Conservation (phyloP, 23 red algal species). For the Gracilariopsis chorda region DNA sequence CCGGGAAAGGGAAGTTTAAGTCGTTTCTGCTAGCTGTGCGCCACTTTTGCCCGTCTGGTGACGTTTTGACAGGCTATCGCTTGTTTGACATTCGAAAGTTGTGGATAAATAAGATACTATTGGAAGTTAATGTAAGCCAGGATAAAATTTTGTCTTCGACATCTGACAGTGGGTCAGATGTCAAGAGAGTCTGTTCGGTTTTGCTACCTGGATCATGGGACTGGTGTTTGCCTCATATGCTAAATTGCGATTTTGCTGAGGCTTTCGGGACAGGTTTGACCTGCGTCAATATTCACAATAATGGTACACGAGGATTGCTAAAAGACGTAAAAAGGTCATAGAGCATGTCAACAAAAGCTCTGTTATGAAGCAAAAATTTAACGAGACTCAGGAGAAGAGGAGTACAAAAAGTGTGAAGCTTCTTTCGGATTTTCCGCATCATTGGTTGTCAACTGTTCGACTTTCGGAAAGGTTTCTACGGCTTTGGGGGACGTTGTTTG, state of each 20-base stretch:
- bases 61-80: background rate
- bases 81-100: background rate
- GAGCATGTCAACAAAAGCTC: constrained; percentile 25
- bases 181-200: background rate
- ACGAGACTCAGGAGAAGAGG: background rate
- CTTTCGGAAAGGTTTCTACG: background rate
- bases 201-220: background rate
- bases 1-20: background rate
- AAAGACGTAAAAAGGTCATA: background rate
- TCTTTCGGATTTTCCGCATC: background rate
- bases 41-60: background rate
- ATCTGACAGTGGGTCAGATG: constrained; percentile 7
- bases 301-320: background rate
- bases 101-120: background rate
- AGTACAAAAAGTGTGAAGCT: background rate
- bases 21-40: background rate
- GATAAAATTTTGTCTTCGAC: background rate
- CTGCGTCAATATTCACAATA: background rate
- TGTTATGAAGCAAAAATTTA: background rate
- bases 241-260: background rate
- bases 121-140: background rate
- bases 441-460: background rate
- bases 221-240: background rate
- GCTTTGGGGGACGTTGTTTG: too few relatives aligned
- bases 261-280: constrained; percentile 1